phyloP scores from a whole-genome alignment of 257 asterid genomes.

The Henckelia pumila region DNA sequence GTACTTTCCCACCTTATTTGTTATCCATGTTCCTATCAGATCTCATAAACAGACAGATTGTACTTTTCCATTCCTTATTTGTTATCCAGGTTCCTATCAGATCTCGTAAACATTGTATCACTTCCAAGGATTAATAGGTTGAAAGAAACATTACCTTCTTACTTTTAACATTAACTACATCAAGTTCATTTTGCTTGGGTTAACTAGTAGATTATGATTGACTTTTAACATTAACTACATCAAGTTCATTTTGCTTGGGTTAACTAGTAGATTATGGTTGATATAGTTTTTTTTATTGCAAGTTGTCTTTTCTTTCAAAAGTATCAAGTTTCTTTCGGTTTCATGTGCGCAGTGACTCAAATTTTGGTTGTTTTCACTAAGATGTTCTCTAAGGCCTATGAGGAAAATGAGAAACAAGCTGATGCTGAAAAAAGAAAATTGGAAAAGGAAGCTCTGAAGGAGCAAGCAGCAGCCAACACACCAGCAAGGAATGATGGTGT shows the following conservation, averaged over 20 bases:
- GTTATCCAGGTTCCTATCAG: not conserved
- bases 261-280: not conserved
- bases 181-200: conserved; percentile 18
- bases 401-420: conserved; percentile 76
- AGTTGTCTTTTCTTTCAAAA: conserved; percentile 7
- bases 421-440: conserved; percentile 89
- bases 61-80: conserved; percentile 3
- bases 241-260: conserved; percentile 18
- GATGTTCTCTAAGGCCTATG: conserved; percentile 81
- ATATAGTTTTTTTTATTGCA: not conserved
- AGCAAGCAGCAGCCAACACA: conserved; percentile 63
- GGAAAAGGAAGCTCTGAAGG: conserved; percentile 92
- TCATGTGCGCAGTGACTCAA: conserved; percentile 74
- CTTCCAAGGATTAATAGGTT: conserved; percentile 1
- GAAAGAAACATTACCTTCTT: not conserved
- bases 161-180: not conserved
- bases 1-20: conserved; percentile 3
- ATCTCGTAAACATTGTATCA: conserved; percentile 13
- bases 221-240: not conserved
- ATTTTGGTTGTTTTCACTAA: conserved; percentile 75
- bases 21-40: not conserved
- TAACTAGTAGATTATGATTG: not conserved
- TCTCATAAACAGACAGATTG: conserved; percentile 8
- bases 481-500: conserved; percentile 70
- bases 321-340: conserved; percentile 19